Evolutionary conservation across 768 basidiomycete genomes (phyloP), one percentile per base, ranked within the genome.

Genomic region (Termitomyces sp.): DNA sequence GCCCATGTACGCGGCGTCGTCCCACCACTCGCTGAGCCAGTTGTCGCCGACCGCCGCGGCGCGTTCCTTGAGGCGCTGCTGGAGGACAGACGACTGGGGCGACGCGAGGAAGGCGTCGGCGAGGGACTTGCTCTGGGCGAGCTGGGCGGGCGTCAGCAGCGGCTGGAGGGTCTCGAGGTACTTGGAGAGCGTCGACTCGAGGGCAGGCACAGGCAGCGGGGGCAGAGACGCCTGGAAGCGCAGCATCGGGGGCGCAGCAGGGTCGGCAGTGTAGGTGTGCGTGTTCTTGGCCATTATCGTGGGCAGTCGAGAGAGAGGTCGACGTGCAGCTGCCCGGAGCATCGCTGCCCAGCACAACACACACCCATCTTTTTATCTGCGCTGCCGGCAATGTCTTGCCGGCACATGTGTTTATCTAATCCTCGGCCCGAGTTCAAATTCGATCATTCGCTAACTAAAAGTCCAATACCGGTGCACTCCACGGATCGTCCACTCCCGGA

Each of bases 11-110:
- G 96, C 96, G 5, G 74, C 84, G 39, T 97, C 93, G 75, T 98
- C 96, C 96, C 96, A 99, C 97, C 97, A 99, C 55, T 96, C 94
- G 51, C 84, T 83, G n/a, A 99, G 81, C 97, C 97, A 99, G 78
- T 83, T 95, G 67, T 78, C 79, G 56, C 74, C 73, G 1, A 84
- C 82, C 28, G 85, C 79, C 0, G 80, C 79, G 0, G 94, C 94
- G 2, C 95, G 84, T 22, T 83, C 80, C 70, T 92, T 81, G 38
- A 98, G 81, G 2, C 97, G 81, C 39, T 77, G 73, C 75, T 98
- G 96, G 13, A 98, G 82, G 59, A 86, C 84, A 16, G 82, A 79
- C 1, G 86, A 87, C 56, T 85, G 83, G 0, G 89, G 84, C 0
- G 90, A 92, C 11, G 76, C 67, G 20, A 92, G 76, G 73, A 98